These are phyloP conservation scores for Leccinum aurantiacum DNA, from an alignment of 768 basidiomycete species.

Conservation along the genomic window DNA sequence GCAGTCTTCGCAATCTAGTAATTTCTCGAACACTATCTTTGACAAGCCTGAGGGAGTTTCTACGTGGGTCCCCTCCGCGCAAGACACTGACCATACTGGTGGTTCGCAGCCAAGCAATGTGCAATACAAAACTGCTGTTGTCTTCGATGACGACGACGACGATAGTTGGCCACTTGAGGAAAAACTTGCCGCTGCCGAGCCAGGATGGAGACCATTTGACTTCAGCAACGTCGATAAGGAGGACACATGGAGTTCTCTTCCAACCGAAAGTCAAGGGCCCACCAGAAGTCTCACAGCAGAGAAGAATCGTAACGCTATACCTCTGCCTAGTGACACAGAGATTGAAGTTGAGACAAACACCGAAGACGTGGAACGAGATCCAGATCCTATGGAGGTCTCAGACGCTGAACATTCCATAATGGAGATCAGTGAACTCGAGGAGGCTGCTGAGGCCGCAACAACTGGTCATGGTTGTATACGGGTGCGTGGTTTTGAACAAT, in stretches of 20 bases:
- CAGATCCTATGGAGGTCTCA: slow-evolving; percentile 30
- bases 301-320: slow-evolving; percentile 4
- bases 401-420: slow-evolving; percentile 36
- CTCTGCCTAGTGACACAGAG: slow-evolving; percentile 9
- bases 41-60: slow-evolving; percentile 45
- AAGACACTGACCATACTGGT: slow-evolving; percentile 53
- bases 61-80: slow-evolving; percentile 59
- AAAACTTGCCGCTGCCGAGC: slow-evolving; percentile 52
- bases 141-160: slow-evolving; percentile 47
- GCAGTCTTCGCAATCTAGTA: slow-evolving; percentile 56
- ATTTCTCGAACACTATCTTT: slow-evolving; percentile 51
- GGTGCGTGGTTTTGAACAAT: slow-evolving; percentile 34
- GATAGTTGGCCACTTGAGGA: slow-evolving; percentile 80
- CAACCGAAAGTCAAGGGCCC: slow-evolving; percentile 53
- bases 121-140: neutral
- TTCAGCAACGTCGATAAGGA: slow-evolving; percentile 57
- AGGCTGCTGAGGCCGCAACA: slow-evolving; percentile 39
- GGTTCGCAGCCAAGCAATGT: slow-evolving; percentile 35
- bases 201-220: slow-evolving; percentile 62
- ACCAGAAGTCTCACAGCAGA: slow-evolving; percentile 24
- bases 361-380: slow-evolving; percentile 14
- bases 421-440: slow-evolving; percentile 39
- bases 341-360: slow-evolving; percentile 13
- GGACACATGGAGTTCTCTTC: slow-evolving; percentile 73
- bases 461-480: slow-evolving; percentile 41